Conservation (phyloP, 2,329 filamentous ascomycete species). For the Fusarium papillatum region DNA sequence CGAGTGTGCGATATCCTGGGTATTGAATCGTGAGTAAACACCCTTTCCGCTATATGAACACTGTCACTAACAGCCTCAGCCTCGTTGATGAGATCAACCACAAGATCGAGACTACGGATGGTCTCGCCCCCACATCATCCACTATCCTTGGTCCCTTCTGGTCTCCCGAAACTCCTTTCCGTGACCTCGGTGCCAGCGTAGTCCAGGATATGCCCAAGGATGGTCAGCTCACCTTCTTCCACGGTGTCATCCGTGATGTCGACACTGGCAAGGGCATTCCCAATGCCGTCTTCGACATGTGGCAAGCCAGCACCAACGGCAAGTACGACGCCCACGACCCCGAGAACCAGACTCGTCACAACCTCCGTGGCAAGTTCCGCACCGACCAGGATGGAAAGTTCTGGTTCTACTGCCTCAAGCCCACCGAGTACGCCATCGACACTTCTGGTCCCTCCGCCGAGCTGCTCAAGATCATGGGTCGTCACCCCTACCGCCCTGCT, state of each 20-base stretch:
- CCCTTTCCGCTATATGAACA: not conserved
- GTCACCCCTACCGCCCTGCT: constrained; percentile 63
- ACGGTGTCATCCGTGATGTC: constrained; percentile 76
- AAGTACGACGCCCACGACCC: constrained; percentile 85
- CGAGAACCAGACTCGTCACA: constrained; percentile 78
- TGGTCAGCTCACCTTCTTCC: constrained; percentile 75
- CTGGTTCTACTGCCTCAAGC: constrained; percentile 81
- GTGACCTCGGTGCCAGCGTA: constrained; percentile 74
- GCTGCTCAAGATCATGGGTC: constrained; percentile 60
- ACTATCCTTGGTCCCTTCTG: constrained; percentile 85
- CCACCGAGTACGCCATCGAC: constrained; percentile 80
- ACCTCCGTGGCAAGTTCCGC: constrained; percentile 82
- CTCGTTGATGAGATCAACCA: constrained; percentile 68
- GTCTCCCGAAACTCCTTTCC: constrained; percentile 81
- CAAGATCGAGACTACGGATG: constrained; percentile 72
- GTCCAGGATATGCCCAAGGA: constrained; percentile 72
- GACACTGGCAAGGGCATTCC: constrained; percentile 76
- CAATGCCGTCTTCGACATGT: constrained; percentile 81
- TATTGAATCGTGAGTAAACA: constrained; percentile 73
- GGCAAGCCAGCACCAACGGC: constrained; percentile 82
- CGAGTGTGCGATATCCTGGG: constrained; percentile 81
- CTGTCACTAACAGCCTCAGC: constrained; percentile 5
- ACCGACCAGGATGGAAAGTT: constrained; percentile 79
- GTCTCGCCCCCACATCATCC: constrained; percentile 77
- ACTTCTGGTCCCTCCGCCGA: constrained; percentile 67